Percentiles rank a stretch among this genome's conserved stretches.
phyloP scores from a whole-genome alignment of 345 rosid species.

The Acer saccharum region DNA sequence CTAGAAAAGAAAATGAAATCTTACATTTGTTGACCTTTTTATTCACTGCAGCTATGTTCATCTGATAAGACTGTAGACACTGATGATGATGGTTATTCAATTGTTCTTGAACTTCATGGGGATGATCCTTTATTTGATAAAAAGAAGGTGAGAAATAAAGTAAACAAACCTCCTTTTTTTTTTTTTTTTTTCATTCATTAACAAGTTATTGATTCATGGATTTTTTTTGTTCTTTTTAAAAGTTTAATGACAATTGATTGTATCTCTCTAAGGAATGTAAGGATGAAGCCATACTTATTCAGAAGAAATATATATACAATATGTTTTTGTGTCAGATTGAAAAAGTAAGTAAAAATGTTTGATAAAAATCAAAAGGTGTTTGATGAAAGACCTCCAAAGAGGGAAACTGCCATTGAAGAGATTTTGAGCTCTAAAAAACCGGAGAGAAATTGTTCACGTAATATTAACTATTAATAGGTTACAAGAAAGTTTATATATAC shows the following conservation, averaged over 20 bases:
- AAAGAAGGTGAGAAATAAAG: slow-evolving; percentile 55
- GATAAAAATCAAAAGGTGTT: too few species aligned
- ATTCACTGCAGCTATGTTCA: slow-evolving; percentile 42
- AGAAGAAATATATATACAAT: too few species aligned
- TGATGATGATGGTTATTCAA: slow-evolving; percentile 31
- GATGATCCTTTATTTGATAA: slow-evolving; percentile 56
- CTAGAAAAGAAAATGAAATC: not conserved
- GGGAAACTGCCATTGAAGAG: too few species aligned
- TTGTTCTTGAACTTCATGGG: slow-evolving; percentile 54
- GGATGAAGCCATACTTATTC: too few species aligned
- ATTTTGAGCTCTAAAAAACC: too few species aligned
- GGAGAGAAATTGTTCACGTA: too few species aligned
- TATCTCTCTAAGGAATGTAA: not conserved
- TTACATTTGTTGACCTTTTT: not conserved
- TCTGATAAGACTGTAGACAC: slow-evolving; percentile 21
- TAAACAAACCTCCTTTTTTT: not conserved
- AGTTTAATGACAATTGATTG: slow-evolving; percentile 4
- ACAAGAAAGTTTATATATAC: too few species aligned
- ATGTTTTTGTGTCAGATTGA: too few species aligned
- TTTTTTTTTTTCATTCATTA: not conserved
- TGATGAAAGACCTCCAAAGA: too few species aligned
- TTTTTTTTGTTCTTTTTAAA: not conserved
- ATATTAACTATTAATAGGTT: too few species aligned
- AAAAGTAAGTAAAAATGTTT: too few species aligned
- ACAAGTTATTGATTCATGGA: not conserved